These are phyloP conservation scores for Sarocladium oryzae DNA, from an alignment of 2,329 filamentous ascomycete genomes.

Conservation along the genomic window DNA sequence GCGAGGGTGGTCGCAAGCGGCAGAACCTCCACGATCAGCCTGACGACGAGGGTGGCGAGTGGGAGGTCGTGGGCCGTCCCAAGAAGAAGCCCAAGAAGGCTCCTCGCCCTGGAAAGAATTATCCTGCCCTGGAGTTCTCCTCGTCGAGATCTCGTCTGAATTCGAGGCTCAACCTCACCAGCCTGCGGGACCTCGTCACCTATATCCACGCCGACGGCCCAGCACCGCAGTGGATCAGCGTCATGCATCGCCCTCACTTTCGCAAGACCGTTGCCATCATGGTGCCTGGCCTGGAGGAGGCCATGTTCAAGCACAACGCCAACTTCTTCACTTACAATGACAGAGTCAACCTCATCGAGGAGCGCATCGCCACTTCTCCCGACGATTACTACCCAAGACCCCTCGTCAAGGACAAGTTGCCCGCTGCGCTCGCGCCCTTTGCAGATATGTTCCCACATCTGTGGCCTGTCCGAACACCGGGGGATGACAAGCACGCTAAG, in stretches of 20 bases:
- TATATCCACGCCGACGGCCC: slow-evolving; percentile 62
- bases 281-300: slow-evolving; percentile 84
- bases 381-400: slow-evolving; percentile 55
- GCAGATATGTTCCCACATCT: slow-evolving; percentile 79
- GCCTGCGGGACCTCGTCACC: slow-evolving; percentile 56
- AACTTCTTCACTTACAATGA: slow-evolving; percentile 43
- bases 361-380: slow-evolving; percentile 35
- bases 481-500: slow-evolving; percentile 72
- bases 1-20: slow-evolving; percentile 41
- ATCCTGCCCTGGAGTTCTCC: slow-evolving; percentile 54
- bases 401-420: slow-evolving; percentile 44
- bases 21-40: slow-evolving; percentile 39
- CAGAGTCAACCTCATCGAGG: slow-evolving; percentile 23
- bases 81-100: slow-evolving; percentile 56
- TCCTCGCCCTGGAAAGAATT: slow-evolving; percentile 46
- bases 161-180: slow-evolving; percentile 54
- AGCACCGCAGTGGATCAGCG: slow-evolving; percentile 58
- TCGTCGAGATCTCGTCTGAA: slow-evolving; percentile 50
- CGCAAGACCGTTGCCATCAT: slow-evolving; percentile 82
- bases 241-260: slow-evolving; percentile 56
- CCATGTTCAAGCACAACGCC: slow-evolving; percentile 69
- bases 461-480: slow-evolving; percentile 84
- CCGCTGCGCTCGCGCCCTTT: slow-evolving; percentile 55
- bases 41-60: slow-evolving; percentile 34
- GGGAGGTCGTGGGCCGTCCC: slow-evolving; percentile 49